phyloP scores from a whole-genome alignment of 148 eudicot genomes.

The Amaranthus cruentus region DNA sequence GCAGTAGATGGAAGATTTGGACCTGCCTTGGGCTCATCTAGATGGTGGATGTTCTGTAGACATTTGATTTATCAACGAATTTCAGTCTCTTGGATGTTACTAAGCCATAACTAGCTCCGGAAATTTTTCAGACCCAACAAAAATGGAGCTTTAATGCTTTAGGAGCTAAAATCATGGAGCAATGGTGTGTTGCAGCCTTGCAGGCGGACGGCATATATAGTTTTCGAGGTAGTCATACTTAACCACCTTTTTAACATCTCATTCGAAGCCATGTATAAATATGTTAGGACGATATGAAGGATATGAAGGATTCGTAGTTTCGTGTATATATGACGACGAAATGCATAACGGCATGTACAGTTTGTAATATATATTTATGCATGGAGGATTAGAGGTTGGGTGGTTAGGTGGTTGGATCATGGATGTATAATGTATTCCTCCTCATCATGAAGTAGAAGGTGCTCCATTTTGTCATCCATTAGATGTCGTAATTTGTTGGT shows the following conservation, averaged over 20 bases:
- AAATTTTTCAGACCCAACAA: neutral
- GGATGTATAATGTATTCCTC: neutral
- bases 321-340: constrained; percentile 12
- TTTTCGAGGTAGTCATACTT: constrained; percentile 10
- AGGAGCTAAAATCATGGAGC: constrained; percentile 6
- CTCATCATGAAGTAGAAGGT: neutral
- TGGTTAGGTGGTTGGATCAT: neutral
- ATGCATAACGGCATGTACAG: constrained; percentile 17
- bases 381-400: constrained; percentile 3
- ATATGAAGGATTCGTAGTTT: constrained; percentile 17
- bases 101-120: constrained; percentile 4
- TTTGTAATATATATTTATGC: constrained; percentile 10
- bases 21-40: constrained; percentile 13
- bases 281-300: constrained; percentile 10
- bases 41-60: constrained; percentile 9
- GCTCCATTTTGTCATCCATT: constrained; percentile 1
- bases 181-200: neutral
- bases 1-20: constrained; percentile 8
- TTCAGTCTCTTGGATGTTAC: neutral
- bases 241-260: neutral
- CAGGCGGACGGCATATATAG: neutral
- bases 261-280: neutral
- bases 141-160: constrained; percentile 12
- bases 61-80: neutral
- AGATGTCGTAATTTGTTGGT: neutral